Conservation (phyloP, 371 early-diverging fungal species). For the Thermomucor indicae-seudaticae region DNA sequence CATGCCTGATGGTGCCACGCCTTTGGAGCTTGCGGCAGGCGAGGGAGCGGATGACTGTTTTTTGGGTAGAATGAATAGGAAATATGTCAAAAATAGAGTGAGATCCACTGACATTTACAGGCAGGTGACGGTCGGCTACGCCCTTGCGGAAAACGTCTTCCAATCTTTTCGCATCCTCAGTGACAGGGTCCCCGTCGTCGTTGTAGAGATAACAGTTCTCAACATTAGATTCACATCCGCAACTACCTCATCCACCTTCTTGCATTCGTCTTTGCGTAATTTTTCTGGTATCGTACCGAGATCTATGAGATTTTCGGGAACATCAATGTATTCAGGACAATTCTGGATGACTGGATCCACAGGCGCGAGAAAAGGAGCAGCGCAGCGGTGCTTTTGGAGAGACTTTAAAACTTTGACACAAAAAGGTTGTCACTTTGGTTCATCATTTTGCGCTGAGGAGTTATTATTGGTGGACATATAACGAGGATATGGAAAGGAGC, state of each 20-base stretch:
- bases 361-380: constrained; percentile 70
- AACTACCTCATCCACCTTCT: constrained; percentile 35
- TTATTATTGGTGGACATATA: too few relatives aligned
- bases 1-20: neutral
- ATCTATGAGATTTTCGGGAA: constrained; percentile 97
- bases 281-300: constrained; percentile 87
- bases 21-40: neutral
- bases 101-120: constrained; percentile 12
- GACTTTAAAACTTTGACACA: constrained; percentile 39
- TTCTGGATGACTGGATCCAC: constrained; percentile 43
- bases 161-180: constrained; percentile 55
- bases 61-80: too few relatives aligned
- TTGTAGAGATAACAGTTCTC: constrained; percentile 72
- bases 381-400: constrained; percentile 61
- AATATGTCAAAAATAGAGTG: neutral
- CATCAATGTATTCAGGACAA: constrained; percentile 72
- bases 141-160: constrained; percentile 55
- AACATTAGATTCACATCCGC: constrained; percentile 43
- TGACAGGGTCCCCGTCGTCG: constrained; percentile 68
- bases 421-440: constrained; percentile 18
- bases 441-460: too few relatives aligned
- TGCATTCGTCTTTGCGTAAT: constrained; percentile 37
- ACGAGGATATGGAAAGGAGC: too few relatives aligned
- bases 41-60: neutral
- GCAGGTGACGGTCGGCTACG: constrained; percentile 25